phyloP scores from a whole-genome alignment of 352 stramenopile genomes.

The Globisporangium parvum region DNA sequence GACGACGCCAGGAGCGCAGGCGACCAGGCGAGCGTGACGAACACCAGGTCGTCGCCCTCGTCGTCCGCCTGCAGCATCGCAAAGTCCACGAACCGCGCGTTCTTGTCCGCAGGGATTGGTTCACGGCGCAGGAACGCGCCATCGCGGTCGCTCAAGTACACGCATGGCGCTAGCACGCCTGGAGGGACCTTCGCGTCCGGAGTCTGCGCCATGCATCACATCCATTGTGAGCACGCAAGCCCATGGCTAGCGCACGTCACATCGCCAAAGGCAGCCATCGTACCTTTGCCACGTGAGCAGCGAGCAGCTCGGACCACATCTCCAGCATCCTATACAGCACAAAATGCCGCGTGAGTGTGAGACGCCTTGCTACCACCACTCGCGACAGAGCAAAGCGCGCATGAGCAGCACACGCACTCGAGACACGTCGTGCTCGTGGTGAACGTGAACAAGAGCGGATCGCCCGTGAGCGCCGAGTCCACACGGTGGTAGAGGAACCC shows the following conservation, averaged over 20 bases:
- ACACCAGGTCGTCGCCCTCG: slow-evolving; percentile 38
- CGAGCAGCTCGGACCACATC: slow-evolving; percentile 48
- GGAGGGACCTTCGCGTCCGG: slow-evolving; percentile 27
- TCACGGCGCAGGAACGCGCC: slow-evolving; percentile 45
- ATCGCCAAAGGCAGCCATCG: background rate
- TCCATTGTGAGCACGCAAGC: background rate
- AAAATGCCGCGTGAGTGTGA: too few relatives aligned
- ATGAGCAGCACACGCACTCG: slow-evolving; percentile 19
- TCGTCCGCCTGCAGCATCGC: slow-evolving; percentile 34
- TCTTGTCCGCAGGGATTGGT: slow-evolving; percentile 30
- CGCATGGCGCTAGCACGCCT: slow-evolving; percentile 37
- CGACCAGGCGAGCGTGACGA: slow-evolving; percentile 48
- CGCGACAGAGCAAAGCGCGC: too few relatives aligned
- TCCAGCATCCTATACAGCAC: slow-evolving; percentile 30
- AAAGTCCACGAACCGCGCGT: slow-evolving; percentile 48
- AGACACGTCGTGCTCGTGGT: slow-evolving; percentile 49
- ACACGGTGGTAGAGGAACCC: slow-evolving; percentile 73
- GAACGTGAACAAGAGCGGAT: slow-evolving; percentile 69
- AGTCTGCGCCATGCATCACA: slow-evolving; percentile 1
- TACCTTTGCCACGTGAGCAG: slow-evolving; percentile 31
- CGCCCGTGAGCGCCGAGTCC: slow-evolving; percentile 39
- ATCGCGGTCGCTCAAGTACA: slow-evolving; percentile 56
- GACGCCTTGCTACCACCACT: too few relatives aligned
- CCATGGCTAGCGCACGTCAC: background rate
- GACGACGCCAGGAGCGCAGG: slow-evolving; percentile 33